Evolutionary conservation across 371 early-diverging fungal genomes (phyloP).

Genomic region (Mucor sp.): DNA sequence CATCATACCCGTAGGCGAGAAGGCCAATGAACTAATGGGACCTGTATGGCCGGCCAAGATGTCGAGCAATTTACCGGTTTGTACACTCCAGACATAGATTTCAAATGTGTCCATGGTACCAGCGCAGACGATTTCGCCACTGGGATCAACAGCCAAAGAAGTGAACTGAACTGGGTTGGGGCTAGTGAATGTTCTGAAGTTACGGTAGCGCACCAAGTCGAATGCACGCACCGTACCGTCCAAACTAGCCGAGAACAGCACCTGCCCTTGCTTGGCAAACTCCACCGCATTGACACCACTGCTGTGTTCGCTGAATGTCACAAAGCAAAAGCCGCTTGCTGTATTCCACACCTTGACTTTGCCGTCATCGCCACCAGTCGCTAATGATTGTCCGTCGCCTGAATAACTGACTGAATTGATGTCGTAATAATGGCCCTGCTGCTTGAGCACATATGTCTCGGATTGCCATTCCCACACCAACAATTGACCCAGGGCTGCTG

Average conservation of each 20-base stretch:
- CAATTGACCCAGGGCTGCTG: conserved; percentile 89
- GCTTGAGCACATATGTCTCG: conserved; percentile 96
- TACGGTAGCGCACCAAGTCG: conserved; percentile 95
- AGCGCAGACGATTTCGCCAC: conserved; percentile 96
- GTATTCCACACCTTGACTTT: conserved; percentile 98
- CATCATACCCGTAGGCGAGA: conserved; percentile 79
- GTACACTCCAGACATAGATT: conserved; percentile 97
- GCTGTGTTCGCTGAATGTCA: conserved; percentile 94
- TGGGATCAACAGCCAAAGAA: conserved; percentile 91
- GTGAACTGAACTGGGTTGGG: conserved; percentile 97
- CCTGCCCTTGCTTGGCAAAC: conserved; percentile 90
- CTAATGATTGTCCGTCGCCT: conserved; percentile 92
- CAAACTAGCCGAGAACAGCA: conserved; percentile 91
- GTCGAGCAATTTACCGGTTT: conserved; percentile 95
- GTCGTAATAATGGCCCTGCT: conserved; percentile 96
- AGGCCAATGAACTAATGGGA: conserved; percentile 84
- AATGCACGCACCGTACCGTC: conserved; percentile 98
- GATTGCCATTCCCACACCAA: conserved; percentile 99
- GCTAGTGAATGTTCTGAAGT: conserved; percentile 96
- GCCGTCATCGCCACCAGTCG: conserved; percentile 96
- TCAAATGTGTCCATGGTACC: conserved; percentile 96
- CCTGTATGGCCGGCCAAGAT: conserved; percentile 94
- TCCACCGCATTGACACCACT: conserved; percentile 83
- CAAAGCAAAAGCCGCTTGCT: conserved; percentile 93
- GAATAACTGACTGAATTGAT: conserved; percentile 91